These are phyloP conservation scores for Fragilaria radians DNA, from an alignment of 108 stramenopile genomes.

Conservation along the genomic window DNA sequence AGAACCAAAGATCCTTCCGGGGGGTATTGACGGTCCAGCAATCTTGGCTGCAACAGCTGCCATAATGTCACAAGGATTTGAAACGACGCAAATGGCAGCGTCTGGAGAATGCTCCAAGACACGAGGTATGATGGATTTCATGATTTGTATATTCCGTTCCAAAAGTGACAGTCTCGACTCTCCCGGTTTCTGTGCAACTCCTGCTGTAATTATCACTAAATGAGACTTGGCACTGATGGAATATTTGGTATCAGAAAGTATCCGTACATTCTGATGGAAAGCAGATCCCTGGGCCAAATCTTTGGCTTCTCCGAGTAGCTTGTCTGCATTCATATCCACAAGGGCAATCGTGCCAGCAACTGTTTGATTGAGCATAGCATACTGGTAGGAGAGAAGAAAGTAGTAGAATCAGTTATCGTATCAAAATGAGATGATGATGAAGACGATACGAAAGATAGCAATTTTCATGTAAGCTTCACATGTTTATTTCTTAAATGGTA, in stretches of 20 bases:
- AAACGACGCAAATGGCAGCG: slow-evolving; percentile 34
- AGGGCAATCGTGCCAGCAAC: slow-evolving; percentile 31
- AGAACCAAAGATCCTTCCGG: slow-evolving; percentile 37
- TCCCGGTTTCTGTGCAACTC: slow-evolving; percentile 37
- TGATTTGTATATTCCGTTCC: slow-evolving; percentile 31
- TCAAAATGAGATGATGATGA: too few relatives aligned
- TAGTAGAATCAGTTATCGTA: too few relatives aligned
- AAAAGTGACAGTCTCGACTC: slow-evolving; percentile 38
- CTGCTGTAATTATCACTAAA: slow-evolving; percentile 49
- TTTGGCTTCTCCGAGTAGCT: slow-evolving; percentile 41
- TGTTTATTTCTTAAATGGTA: background rate
- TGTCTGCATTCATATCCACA: slow-evolving; percentile 32
- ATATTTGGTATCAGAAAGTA: slow-evolving; percentile 27
- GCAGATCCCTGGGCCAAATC: slow-evolving; percentile 41
- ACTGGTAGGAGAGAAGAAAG: slow-evolving; percentile 2
- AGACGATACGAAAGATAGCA: too few relatives aligned
- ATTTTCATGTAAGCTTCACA: too few relatives aligned
- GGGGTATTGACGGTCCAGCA: slow-evolving; percentile 34
- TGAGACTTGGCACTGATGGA: slow-evolving; percentile 22
- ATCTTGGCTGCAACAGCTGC: slow-evolving; percentile 39
- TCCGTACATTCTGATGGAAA: slow-evolving; percentile 25
- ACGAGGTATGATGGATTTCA: slow-evolving; percentile 38
- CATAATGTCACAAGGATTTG: slow-evolving; percentile 52
- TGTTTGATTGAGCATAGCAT: slow-evolving; percentile 35
- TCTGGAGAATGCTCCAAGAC: slow-evolving; percentile 32